These are phyloP conservation scores for Colletotrichum paranaense DNA, from an alignment of 2,329 filamentous ascomycete genomes.

Conservation along the genomic window DNA sequence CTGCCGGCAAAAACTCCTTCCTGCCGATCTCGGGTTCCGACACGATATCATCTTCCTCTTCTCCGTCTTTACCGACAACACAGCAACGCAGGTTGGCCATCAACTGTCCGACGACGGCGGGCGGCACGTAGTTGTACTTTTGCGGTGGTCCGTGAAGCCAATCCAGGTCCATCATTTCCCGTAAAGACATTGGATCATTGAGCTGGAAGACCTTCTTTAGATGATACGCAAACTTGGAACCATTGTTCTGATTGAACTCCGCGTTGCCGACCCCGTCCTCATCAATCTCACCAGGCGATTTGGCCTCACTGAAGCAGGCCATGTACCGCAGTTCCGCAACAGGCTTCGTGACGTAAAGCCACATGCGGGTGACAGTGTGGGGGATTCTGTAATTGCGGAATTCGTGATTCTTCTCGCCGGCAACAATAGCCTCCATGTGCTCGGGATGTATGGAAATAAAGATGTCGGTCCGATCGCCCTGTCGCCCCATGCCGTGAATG, in stretches of 20 bases:
- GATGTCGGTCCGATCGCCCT: constrained; percentile 63
- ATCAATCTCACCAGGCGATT: constrained; percentile 60
- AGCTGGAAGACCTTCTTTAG: constrained; percentile 70
- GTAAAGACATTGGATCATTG: constrained; percentile 66
- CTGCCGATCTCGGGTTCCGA: constrained; percentile 11
- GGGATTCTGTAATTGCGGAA: constrained; percentile 68
- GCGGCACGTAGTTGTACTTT: constrained; percentile 65
- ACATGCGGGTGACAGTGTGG: constrained; percentile 66
- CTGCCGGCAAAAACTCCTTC: constrained; percentile 18
- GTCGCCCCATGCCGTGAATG: constrained; percentile 59
- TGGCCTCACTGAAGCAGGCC: constrained; percentile 62
- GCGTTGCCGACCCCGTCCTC: constrained; percentile 60
- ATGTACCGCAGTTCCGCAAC: constrained; percentile 67
- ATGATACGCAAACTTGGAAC: constrained; percentile 62
- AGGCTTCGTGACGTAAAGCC: constrained; percentile 67
- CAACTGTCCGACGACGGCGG: constrained; percentile 67
- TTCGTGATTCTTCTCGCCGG: constrained; percentile 64
- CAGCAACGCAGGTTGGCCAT: constrained; percentile 68
- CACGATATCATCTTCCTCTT: constrained; percentile 32
- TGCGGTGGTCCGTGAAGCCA: constrained; percentile 64
- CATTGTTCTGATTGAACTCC: constrained; percentile 59
- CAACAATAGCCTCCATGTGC: constrained; percentile 60
- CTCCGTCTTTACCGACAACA: constrained; percentile 52
- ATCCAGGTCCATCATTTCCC: constrained; percentile 64
- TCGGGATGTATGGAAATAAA: constrained; percentile 62